Evolutionary conservation across 1,284 basidiomycete genomes (phyloP), one percentile per base, ranked within the genome.

Genomic region (Apiotrichum montevideense): DNA sequence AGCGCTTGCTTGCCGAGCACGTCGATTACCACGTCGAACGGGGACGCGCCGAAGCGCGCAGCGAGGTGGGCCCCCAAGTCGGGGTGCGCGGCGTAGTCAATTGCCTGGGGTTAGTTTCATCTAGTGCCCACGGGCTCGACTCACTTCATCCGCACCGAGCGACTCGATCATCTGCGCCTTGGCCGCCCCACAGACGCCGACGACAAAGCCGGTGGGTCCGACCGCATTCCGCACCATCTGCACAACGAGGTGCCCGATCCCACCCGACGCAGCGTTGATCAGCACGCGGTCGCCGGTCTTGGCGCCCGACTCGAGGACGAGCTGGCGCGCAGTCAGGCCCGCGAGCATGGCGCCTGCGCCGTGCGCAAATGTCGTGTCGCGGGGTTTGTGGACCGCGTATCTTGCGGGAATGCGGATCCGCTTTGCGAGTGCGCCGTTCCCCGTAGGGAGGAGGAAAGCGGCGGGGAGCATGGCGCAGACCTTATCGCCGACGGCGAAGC

Each of bases 201-300:
- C 77, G 1, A 87, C 84, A 9, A 69, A 79, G 0, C 83, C 83
- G 57, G 79, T 77, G 1, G 79, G 77, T 59, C 84, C 85, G 2
- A 85, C 84, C 14, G 33, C 51, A 10, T 21, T 29, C 32, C 54
- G 50, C 3, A 54, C 44, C 34, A 87, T 74, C 65, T 87, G 85
- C 43, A 87, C 82, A 0, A 82, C 85, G 57, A 80, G 80, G 33
- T 79, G 77, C 0, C 86, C 87, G 1, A 87, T 84, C 3, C 81
- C 75, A 1, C 84, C 59, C 0, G 14, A 6, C 1, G 59, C 59
- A 3, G 50, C 59, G 29, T 56, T 58, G 29, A 61, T 21, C 7
- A 61, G 51, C 13, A 61, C 56, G 11, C 53, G 42, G 34, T 53
- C 42, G 33, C 52, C 55, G 7, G 37, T 10, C 35, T 55, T 55